phyloP scores from a whole-genome alignment of 768 basidiomycete species.

The Fibroporia radiculosa region DNA sequence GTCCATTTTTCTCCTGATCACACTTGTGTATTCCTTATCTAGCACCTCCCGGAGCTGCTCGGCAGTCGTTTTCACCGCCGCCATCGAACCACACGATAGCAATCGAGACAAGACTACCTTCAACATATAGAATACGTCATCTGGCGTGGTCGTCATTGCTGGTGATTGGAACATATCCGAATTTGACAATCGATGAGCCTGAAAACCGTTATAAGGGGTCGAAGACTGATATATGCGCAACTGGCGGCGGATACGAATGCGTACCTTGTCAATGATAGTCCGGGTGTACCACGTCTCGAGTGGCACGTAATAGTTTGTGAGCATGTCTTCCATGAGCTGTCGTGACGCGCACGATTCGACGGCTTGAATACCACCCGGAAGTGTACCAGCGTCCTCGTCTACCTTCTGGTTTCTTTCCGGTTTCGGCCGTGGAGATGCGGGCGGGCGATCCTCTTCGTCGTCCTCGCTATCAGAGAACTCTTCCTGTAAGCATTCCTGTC shows the following conservation, averaged over 20 bases:
- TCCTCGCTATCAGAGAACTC: constrained; percentile 11
- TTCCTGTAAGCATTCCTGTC: constrained; percentile 16
- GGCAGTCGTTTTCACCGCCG: constrained; percentile 49
- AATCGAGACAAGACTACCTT: constrained; percentile 76
- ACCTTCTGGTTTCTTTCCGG: not conserved
- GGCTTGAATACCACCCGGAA: constrained; percentile 15
- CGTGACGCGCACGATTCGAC: constrained; percentile 49
- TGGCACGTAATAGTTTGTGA: constrained; percentile 74
- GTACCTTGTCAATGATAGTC: constrained; percentile 80
- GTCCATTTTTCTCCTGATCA: constrained; percentile 82
- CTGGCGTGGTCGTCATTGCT: constrained; percentile 69
- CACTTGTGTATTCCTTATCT: constrained; percentile 74
- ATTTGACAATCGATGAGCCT: constrained; percentile 86
- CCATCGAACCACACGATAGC: constrained; percentile 66
- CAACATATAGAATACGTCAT: constrained; percentile 94
- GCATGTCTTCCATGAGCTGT: constrained; percentile 54
- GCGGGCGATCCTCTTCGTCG: constrained; percentile 1
- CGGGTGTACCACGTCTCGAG: constrained; percentile 90
- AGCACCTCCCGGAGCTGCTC: constrained; percentile 64
- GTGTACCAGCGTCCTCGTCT: not conserved
- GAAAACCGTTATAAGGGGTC: not conserved
- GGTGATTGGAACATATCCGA: constrained; percentile 60
- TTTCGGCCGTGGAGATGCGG: not conserved
- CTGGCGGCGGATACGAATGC: no score
- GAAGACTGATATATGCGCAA: no score